Percentiles rank a stretch among this genome's conserved stretches.
phyloP scores from a whole-genome alignment of 768 basidiomycete species.

The Pholiota microspora region DNA sequence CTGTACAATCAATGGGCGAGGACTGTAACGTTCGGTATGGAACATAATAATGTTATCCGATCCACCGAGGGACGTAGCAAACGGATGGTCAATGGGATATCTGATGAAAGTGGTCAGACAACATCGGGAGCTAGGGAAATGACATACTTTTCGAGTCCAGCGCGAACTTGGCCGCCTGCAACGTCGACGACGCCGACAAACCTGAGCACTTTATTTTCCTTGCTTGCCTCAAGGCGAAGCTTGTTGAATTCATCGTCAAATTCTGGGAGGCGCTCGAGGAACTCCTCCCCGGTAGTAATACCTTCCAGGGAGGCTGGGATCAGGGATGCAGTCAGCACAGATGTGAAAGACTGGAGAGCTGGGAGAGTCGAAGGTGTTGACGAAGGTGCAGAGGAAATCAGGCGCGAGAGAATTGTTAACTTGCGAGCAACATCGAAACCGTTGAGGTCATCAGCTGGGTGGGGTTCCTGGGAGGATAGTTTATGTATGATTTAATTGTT shows the following conservation, averaged over 20 bases:
- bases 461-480: slow-evolving; percentile 71
- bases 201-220: slow-evolving; percentile 81
- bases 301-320: slow-evolving; percentile 75
- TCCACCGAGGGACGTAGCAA: slow-evolving; percentile 93
- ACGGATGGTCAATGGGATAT: slow-evolving; percentile 87
- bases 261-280: slow-evolving; percentile 74
- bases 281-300: slow-evolving; percentile 75
- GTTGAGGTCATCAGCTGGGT: slow-evolving; percentile 95
- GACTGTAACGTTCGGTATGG: slow-evolving; percentile 88
- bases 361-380: slow-evolving; percentile 35
- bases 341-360: slow-evolving; percentile 73
- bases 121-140: neutral
- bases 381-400: slow-evolving; percentile 48
- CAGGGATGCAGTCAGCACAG: slow-evolving; percentile 81
- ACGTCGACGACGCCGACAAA: slow-evolving; percentile 96
- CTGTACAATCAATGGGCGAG: slow-evolving; percentile 88
- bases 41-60: slow-evolving; percentile 99
- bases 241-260: slow-evolving; percentile 79
- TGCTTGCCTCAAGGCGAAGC: slow-evolving; percentile 74
- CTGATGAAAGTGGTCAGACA: slow-evolving; percentile 34
- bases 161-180: slow-evolving; percentile 66
- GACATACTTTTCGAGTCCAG: slow-evolving; percentile 84
- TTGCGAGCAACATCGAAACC: slow-evolving; percentile 98
- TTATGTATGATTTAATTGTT: neutral
- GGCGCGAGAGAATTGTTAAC: slow-evolving; percentile 90